A percentile compares a stretch with the other conserved stretches of the same genome.
These are phyloP conservation scores for Adenanthera pavonina DNA, from an alignment of 306 rosid species.

Conservation along the genomic window DNA sequence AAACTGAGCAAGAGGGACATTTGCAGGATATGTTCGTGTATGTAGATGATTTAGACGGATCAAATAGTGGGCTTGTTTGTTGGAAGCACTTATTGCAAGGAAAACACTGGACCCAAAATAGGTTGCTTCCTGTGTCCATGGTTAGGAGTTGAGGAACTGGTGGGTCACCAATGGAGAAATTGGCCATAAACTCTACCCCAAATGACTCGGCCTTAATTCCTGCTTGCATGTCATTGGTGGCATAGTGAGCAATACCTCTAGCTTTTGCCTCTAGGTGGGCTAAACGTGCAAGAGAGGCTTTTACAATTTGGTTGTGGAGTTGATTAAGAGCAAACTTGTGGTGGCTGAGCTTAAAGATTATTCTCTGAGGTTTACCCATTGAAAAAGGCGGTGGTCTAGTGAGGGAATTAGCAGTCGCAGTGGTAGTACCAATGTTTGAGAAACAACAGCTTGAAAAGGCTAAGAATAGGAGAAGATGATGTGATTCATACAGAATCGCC, in stretches of 20 bases:
- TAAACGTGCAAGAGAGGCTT: not conserved
- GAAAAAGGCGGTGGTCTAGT: not conserved
- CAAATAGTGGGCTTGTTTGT: conserved; percentile 19
- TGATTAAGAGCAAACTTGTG: not conserved
- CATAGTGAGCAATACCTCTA: not conserved
- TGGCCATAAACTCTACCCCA: not conserved
- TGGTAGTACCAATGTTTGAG: not conserved
- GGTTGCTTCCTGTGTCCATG: conserved; percentile 36
- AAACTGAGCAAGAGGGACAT: not conserved
- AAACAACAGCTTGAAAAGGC: not conserved
- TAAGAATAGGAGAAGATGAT: not conserved
- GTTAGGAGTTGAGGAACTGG: conserved; percentile 30
- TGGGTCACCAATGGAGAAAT: conserved; percentile 36
- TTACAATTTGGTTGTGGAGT: not conserved
- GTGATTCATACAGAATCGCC: not conserved
- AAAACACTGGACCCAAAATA: conserved; percentile 36
- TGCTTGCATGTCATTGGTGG: not conserved
- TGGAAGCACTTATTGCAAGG: conserved; percentile 37
- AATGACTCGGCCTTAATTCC: not conserved
- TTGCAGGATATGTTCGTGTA: not conserved
- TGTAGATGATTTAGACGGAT: conserved; percentile 37
- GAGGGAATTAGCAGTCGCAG: not conserved
- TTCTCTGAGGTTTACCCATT: not conserved
- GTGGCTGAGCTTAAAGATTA: conserved; percentile 3
- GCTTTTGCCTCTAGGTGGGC: conserved; percentile 3